Conservation (phyloP, 768 basidiomycete species). For the Calocybe gangraenosa region DNA sequence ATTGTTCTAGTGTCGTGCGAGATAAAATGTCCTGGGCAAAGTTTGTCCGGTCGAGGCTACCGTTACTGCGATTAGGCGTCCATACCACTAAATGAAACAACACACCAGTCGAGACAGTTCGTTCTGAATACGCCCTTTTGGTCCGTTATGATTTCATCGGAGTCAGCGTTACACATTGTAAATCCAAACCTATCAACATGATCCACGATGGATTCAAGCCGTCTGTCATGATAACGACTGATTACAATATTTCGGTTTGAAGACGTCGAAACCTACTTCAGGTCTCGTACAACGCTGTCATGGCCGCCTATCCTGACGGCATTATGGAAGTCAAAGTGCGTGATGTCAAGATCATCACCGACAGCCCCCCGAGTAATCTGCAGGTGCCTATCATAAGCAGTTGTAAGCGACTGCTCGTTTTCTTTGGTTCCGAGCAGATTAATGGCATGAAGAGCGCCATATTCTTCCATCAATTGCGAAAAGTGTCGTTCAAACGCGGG, state of each 20-base stretch:
- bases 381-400: slow-evolving; percentile 80
- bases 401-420: slow-evolving; percentile 81
- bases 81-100: slow-evolving; percentile 1
- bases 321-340: slow-evolving; percentile 93
- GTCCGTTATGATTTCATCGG: slow-evolving; percentile 73
- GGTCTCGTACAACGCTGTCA: slow-evolving; percentile 75
- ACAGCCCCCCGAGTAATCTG: slow-evolving; percentile 57
- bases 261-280: slow-evolving; percentile 41
- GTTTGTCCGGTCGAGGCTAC: slow-evolving; percentile 93
- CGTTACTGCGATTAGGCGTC: slow-evolving; percentile 7
- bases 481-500: slow-evolving; percentile 97
- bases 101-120: slow-evolving; percentile 92
- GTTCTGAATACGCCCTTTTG: slow-evolving; percentile 92
- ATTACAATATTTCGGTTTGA: slow-evolving; percentile 1
- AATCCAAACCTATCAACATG: slow-evolving; percentile 82
- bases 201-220: slow-evolving; percentile 52
- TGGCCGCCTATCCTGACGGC: slow-evolving; percentile 79
- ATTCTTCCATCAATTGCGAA: slow-evolving; percentile 79
- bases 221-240: slow-evolving; percentile 32
- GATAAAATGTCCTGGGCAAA: slow-evolving; percentile 96
- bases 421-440: slow-evolving; percentile 92
- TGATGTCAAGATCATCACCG: slow-evolving; percentile 70
- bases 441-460: slow-evolving; percentile 80
- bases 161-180: slow-evolving; percentile 67
- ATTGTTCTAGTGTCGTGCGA: slow-evolving; percentile 74